These are phyloP conservation scores for Pseudogymnoascus sp. DNA, from an alignment of 2,329 filamentous ascomycete genomes.

Conservation along the genomic window DNA sequence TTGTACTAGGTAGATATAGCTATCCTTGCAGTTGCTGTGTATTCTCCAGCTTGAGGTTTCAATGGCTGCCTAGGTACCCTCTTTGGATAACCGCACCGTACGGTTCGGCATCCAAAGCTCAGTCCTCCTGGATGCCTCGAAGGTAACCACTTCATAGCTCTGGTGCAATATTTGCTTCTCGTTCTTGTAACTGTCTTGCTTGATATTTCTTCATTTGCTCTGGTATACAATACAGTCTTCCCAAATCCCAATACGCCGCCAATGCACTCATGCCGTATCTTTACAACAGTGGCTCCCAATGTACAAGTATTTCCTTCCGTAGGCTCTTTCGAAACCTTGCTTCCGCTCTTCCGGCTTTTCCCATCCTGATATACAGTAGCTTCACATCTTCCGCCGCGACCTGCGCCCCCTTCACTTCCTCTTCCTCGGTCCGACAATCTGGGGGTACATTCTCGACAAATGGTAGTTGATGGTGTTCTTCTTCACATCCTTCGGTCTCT, in stretches of 20 bases:
- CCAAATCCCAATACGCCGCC: slow-evolving; percentile 9
- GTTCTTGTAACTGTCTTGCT: background rate
- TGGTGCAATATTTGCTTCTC: background rate
- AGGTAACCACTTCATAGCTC: background rate
- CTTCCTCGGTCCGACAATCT: slow-evolving; percentile 65
- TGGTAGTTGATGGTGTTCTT: slow-evolving; percentile 91
- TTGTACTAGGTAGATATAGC: background rate
- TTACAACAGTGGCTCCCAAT: slow-evolving; percentile 7
- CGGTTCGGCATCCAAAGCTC: background rate
- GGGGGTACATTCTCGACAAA: slow-evolving; percentile 66
- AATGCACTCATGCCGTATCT: slow-evolving; percentile 1
- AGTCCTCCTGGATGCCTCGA: background rate
- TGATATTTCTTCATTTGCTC: slow-evolving; percentile 1
- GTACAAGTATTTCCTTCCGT: slow-evolving; percentile 1
- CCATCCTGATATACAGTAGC: slow-evolving; percentile 3
- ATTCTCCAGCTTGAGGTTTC: background rate
- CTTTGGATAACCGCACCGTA: background rate
- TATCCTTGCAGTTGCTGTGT: background rate
- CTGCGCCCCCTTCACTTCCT: slow-evolving; percentile 39
- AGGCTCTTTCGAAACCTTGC: background rate
- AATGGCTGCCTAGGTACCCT: background rate
- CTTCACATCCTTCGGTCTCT: slow-evolving; percentile 50
- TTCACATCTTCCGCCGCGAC: background rate
- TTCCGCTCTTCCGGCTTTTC: background rate
- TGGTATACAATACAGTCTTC: slow-evolving; percentile 6